These are phyloP conservation scores for Lonicera japonica DNA, from an alignment of 129 eudicot genomes.

Conservation along the genomic window DNA sequence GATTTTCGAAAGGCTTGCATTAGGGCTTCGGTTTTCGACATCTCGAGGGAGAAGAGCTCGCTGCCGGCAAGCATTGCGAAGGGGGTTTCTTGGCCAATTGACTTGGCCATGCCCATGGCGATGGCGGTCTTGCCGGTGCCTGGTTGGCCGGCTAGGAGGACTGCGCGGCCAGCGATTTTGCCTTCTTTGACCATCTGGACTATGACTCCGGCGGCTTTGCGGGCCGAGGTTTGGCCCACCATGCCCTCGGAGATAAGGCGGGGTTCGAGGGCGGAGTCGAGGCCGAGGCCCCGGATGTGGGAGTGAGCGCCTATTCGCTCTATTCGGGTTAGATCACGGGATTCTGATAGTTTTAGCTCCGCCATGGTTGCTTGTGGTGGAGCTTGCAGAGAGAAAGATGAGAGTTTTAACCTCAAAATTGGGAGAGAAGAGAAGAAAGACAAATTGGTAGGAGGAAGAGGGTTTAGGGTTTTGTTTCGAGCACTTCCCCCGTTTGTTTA, in stretches of 20 bases:
- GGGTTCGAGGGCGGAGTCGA: constrained; percentile 71
- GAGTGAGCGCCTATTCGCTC: constrained; percentile 94
- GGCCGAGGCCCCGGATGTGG: constrained; percentile 91
- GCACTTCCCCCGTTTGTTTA: too few species aligned
- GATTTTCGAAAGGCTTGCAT: constrained; percentile 85
- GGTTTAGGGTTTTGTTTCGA: constrained; percentile 10
- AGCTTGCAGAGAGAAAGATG: background rate
- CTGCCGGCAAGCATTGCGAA: constrained; percentile 88
- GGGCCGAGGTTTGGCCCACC: constrained; percentile 79
- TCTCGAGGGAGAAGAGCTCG: constrained; percentile 77
- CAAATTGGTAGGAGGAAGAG: background rate
- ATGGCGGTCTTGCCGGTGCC: constrained; percentile 95
- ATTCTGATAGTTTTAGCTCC: constrained; percentile 81
- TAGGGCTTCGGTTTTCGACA: constrained; percentile 88
- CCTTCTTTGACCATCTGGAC: constrained; percentile 95
- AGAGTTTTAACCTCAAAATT: background rate
- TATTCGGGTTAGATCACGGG: constrained; percentile 73
- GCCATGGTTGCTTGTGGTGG: constrained; percentile 37
- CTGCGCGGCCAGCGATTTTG: constrained; percentile 84
- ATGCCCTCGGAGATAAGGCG: constrained; percentile 77
- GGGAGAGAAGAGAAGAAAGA: background rate
- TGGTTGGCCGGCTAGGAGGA: constrained; percentile 88
- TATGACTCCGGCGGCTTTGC: constrained; percentile 88
- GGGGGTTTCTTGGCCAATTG: constrained; percentile 78
- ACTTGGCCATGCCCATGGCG: constrained; percentile 98